phyloP scores from a whole-genome alignment of 306 rosid species.

The Cucumis hystrix region DNA sequence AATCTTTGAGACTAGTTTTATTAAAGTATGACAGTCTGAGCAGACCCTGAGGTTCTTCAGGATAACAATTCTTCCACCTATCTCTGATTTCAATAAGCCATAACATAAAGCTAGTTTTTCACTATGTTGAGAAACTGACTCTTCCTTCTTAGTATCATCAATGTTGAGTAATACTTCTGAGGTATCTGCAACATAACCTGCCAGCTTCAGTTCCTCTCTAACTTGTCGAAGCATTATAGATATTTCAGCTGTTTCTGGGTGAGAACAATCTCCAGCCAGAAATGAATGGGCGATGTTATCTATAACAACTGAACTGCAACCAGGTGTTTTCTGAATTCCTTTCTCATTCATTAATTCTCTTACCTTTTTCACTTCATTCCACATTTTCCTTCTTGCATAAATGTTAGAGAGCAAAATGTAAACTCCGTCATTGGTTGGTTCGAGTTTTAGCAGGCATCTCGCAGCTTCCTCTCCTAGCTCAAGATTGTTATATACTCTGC shows the following conservation, averaged over 20 bases:
- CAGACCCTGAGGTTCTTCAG: constrained; percentile 14
- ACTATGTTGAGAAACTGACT: constrained; percentile 11
- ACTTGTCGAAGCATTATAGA: constrained; percentile 4
- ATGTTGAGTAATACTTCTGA: constrained; percentile 11
- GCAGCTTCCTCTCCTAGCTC: constrained; percentile 4
- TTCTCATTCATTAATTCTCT: constrained; percentile 7
- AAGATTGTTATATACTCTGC: constrained; percentile 5
- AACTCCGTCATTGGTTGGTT: constrained; percentile 8
- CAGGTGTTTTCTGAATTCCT: constrained; percentile 5
- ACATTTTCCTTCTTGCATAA: constrained; percentile 10
- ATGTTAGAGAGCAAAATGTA: constrained; percentile 12
- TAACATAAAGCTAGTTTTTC: constrained; percentile 11
- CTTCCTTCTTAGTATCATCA: constrained; percentile 8
- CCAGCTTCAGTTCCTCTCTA: constrained; percentile 3
- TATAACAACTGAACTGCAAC: constrained; percentile 11
- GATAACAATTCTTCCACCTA: constrained; percentile 6
- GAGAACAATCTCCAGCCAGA: constrained; percentile 13
- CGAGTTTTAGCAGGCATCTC: constrained; percentile 1
- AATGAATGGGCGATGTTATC: constrained; percentile 4
- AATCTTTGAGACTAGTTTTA: constrained; percentile 7
- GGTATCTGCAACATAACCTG: constrained; percentile 11
- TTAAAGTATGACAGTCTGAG: constrained; percentile 7
- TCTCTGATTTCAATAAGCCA: constrained; percentile 7
- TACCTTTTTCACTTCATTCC: constrained; percentile 8
- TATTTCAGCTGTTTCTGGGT: constrained; percentile 6